Base-by-base conservation (phyloP, 345 rosid genomes). In the Eucalyptus victrix region DNA sequence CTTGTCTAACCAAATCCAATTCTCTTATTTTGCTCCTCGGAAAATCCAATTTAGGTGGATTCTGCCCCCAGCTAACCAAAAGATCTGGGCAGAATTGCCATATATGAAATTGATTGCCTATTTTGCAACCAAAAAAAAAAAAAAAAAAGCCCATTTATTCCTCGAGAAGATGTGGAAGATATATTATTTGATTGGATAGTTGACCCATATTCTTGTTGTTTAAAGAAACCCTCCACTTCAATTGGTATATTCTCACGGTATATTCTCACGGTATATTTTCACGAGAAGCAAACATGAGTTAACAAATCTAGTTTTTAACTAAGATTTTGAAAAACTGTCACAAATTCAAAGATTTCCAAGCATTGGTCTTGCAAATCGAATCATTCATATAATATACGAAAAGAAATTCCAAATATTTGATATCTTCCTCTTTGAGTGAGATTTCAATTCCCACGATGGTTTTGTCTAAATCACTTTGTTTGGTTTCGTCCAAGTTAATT, bases 111-210 rank as follows among this genome's bases (percentile, higher is more conserved):
- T 50, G 60, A 50, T 1, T 54, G 12, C 44, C 44, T 17, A 50
- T 49, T 86, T 50, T 9, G 28, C 16, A 30, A 50, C 1, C 0
- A 16, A 49, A 47, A 49, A 49, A 45, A 45, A 88, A 45, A 45
- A 88, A 17, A 15, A 88, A 88, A 80, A 0, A 80, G 51, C 42
- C 53, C 51, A 88, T 8, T 53, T 51, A 1, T 80, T 88, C 54
- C 30, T 80, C 0, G 10, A 81, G 80, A 83, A 67, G 85, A 51
- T 85, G 24, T 23, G 32, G 45, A 49, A 87, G 34, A 80, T 30
- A 80, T 87, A 42, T 87, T 10, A 89, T 51, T 89, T 89, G 45
- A 86, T 86, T 89, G 69, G 80, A 44, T 89, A 87, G 49, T 89
- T 54, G 28, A 87, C 44, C 9, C 87, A 51, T 24, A 87, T 89